A percentile compares a stretch with the other conserved stretches of the same genome.
Conservation (phyloP, 2,329 filamentous ascomycete genomes). For the Delphinella strobiligena region DNA sequence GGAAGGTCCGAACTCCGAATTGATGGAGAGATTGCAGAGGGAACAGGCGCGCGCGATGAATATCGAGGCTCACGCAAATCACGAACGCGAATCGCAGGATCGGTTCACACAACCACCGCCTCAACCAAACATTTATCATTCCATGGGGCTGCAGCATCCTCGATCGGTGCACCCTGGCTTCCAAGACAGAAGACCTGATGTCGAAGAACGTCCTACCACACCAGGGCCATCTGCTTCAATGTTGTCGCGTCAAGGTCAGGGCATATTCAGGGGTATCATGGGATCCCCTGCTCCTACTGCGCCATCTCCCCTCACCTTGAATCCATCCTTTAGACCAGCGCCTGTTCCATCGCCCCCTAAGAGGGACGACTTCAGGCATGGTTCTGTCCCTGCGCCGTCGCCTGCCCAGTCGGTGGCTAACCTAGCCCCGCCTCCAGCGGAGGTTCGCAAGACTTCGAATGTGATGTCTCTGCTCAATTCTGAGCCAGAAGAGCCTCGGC, state of each 20-base stretch:
- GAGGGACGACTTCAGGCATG: constrained; percentile 18
- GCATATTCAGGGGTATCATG: constrained; percentile 9
- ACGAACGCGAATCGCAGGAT: constrained; percentile 12
- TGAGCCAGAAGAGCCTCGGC: constrained; percentile 21
- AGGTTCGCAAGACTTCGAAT: constrained; percentile 26
- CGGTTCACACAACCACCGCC: constrained; percentile 9
- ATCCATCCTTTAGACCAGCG: constrained; percentile 9
- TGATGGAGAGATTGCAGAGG: constrained; percentile 14
- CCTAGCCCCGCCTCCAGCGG: constrained; percentile 14
- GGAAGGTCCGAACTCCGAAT: constrained; percentile 2
- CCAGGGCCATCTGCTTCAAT: constrained; percentile 14
- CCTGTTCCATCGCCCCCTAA: constrained; percentile 19
- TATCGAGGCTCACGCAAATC: constrained; percentile 13
- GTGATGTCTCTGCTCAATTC: constrained; percentile 22
- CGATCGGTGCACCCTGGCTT: constrained; percentile 6
- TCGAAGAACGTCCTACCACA: constrained; percentile 19
- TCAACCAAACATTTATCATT: not conserved
- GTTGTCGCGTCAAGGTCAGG: constrained; percentile 5
- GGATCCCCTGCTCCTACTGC: constrained; percentile 10
- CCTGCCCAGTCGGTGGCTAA: constrained; percentile 13
- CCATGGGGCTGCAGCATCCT: not conserved
- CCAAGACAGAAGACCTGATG: constrained; percentile 15
- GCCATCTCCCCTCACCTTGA: constrained; percentile 5
- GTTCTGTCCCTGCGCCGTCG: constrained; percentile 14
- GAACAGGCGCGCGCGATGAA: constrained; percentile 22